phyloP scores from a whole-genome alignment of 2,329 filamentous ascomycete genomes.

The Aureobasidium sp. region DNA sequence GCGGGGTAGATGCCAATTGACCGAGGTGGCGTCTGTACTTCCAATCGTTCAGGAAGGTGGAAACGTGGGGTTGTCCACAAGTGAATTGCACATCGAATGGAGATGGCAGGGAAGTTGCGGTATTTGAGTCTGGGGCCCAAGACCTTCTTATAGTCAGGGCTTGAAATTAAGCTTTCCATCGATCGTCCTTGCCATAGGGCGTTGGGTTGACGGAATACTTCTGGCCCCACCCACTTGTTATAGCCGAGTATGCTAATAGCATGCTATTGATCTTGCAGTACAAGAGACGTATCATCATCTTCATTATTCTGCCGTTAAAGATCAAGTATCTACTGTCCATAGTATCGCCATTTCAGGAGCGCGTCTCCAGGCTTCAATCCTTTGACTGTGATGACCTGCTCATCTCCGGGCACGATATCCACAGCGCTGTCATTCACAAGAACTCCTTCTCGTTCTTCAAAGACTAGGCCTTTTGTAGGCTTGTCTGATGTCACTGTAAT shows the following conservation, averaged over 20 bases:
- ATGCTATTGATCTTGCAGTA: too few relatives aligned
- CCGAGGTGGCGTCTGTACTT: neutral
- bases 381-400: slow-evolving; percentile 39
- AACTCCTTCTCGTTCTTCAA: slow-evolving; percentile 48
- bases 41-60: neutral
- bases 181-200: neutral
- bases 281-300: too few relatives aligned
- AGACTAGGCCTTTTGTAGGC: slow-evolving; percentile 52
- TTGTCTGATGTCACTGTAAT: slow-evolving; percentile 40
- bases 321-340: slow-evolving; percentile 24
- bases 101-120: neutral
- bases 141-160: neutral
- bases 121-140: neutral
- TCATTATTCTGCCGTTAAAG: too few relatives aligned
- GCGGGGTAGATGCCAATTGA: neutral
- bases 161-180: neutral
- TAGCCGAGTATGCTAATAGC: too few relatives aligned
- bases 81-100: neutral
- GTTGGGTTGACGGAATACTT: neutral
- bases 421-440: slow-evolving; percentile 47
- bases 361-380: slow-evolving; percentile 32
- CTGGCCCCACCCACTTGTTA: neutral
- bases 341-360: slow-evolving; percentile 37
- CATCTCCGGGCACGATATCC: slow-evolving; percentile 50
- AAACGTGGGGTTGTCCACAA: neutral